Conservation (phyloP, 108 stramenopile species). For the Skeletonema costatum region DNA sequence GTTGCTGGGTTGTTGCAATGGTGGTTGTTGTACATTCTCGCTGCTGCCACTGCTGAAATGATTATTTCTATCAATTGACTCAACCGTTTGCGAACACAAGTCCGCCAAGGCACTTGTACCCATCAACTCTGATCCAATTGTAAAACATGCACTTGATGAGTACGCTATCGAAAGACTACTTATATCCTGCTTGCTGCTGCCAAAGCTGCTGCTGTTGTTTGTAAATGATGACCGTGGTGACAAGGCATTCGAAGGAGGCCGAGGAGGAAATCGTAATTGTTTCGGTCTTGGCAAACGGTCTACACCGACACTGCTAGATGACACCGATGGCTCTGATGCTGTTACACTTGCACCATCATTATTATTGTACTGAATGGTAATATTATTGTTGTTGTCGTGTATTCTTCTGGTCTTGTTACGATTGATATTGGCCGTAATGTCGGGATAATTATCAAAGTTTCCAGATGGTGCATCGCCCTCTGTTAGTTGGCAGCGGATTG, state of each 20-base stretch:
- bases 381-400: constrained; percentile 29
- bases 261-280: constrained; percentile 19
- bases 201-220: not conserved
- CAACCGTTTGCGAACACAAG: constrained; percentile 40
- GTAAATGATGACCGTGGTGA: not conserved
- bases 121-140: constrained; percentile 39
- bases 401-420: constrained; percentile 1
- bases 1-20: not conserved
- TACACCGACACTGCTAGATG: not conserved
- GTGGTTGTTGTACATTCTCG: not conserved
- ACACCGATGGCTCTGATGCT: constrained; percentile 20
- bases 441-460: constrained; percentile 49
- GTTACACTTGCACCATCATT: constrained; percentile 17
- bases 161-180: not conserved
- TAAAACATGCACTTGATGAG: not conserved
- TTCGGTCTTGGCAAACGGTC: constrained; percentile 9
- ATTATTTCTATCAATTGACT: constrained; percentile 10
- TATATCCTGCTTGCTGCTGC: not conserved
- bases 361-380: constrained; percentile 30
- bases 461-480: constrained; percentile 69
- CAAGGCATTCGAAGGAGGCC: constrained; percentile 3
- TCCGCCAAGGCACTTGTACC: constrained; percentile 37
- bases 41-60: not conserved
- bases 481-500: constrained; percentile 68
- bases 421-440: constrained; percentile 3